Base-by-base conservation (phyloP, 1,139 yeast genomes). In the Candida pseudoviswanathii region DNA sequence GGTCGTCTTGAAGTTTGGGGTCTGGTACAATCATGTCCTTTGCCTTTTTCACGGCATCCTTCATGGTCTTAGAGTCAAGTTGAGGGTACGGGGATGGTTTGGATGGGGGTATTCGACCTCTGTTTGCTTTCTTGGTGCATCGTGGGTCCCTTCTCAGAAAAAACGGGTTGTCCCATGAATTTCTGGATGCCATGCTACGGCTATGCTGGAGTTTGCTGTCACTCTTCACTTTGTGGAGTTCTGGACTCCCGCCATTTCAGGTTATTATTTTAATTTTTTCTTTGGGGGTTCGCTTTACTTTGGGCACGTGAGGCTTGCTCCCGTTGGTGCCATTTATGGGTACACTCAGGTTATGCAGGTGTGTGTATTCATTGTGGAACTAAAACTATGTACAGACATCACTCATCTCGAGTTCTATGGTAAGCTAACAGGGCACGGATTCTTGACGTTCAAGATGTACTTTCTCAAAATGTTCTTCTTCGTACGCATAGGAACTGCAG, bases 401-500 rank as follows among this genome's bases (percentile, higher is more conserved):
- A 27, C 30, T 27, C 30, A 5, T 8, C 30, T 27, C 21, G 11
- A 11, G 21, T 11, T 10, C 30, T 37, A 36, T 36, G 51, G 55
- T 26, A 59, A 54, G 7, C 55, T 49, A 32, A 71, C 69, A 34
- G 78, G 78, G 54, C 69, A 63, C 51, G 67, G 70, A 57, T 75
- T 75, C 41, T 60, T 61, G 3, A 68, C 67, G 50, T 75, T 64
- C 58, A 75, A 63, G 16, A 74, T 64, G 54, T 65, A 74, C 59
- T 73, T 75, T 51, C 80, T 66, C 58, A 76, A 64, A 25, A 75
- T 59, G 58, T 75, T 76, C 62, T 71, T 75, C 45, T 64, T 67
- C n/a, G 71, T 64, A 50, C 57, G 56, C 36, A 65, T 63, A 45
- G 62, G 62, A 22, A 72, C 56, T 25, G 55, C 53, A 4, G 61